A percentile compares a stretch with the other conserved stretches of the same genome.
phyloP scores from a whole-genome alignment of 2,329 filamentous ascomycete species.

The Chrysoporthe puriensis region DNA sequence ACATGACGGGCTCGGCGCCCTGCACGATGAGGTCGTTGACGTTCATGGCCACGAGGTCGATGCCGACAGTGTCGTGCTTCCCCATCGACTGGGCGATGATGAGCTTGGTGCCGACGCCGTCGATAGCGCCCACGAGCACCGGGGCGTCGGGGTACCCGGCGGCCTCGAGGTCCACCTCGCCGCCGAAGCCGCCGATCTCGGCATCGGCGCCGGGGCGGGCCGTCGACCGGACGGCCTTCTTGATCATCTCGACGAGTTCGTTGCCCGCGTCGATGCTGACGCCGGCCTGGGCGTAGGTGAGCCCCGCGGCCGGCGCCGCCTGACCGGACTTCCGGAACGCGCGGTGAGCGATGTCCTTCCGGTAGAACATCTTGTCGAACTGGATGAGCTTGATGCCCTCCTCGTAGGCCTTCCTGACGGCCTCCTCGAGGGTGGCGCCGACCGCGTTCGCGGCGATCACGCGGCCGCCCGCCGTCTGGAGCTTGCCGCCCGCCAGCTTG shows the following conservation, averaged over 20 bases:
- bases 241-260: slow-evolving; percentile 89
- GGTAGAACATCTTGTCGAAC: slow-evolving; percentile 88
- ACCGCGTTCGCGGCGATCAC: slow-evolving; percentile 93
- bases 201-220: slow-evolving; percentile 85
- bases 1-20: slow-evolving; percentile 91
- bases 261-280: slow-evolving; percentile 96
- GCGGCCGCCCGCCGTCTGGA: slow-evolving; percentile 82
- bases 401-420: slow-evolving; percentile 82
- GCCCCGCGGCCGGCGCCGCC: slow-evolving; percentile 37
- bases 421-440: slow-evolving; percentile 72
- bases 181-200: slow-evolving; percentile 93
- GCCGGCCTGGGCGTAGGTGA: slow-evolving; percentile 92
- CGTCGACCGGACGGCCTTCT: slow-evolving; percentile 84
- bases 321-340: slow-evolving; percentile 55
- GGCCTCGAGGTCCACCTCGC: slow-evolving; percentile 76
- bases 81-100: slow-evolving; percentile 90
- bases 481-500: slow-evolving; percentile 59
- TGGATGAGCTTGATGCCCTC: slow-evolving; percentile 76
- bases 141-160: slow-evolving; percentile 77
- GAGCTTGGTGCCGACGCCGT: slow-evolving; percentile 95
- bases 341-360: slow-evolving; percentile 88
- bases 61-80: slow-evolving; percentile 92
- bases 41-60: slow-evolving; percentile 98
- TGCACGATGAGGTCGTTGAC: slow-evolving; percentile 97
- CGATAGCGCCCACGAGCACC: slow-evolving; percentile 89